Conservation (phyloP, 257 asterid genomes). For the Nicotiana knightiana region DNA sequence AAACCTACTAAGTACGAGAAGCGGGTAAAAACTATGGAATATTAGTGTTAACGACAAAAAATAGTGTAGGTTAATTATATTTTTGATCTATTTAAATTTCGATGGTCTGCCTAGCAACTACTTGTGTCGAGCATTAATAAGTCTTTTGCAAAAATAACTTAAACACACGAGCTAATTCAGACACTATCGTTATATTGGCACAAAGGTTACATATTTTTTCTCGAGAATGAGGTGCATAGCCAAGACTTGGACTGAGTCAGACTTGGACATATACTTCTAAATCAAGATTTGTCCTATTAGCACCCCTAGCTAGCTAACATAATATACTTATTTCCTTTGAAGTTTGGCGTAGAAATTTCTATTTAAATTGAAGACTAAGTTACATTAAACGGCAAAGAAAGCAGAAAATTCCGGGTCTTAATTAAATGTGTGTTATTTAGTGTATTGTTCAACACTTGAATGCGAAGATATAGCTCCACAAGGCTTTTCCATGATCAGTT, state of each 20-base stretch:
- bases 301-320: background rate
- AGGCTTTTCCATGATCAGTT: background rate
- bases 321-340: background rate
- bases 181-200: too few species aligned
- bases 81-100: too few species aligned
- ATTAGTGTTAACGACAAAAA: background rate
- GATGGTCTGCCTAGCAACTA: too few species aligned
- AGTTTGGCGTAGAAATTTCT: background rate
- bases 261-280: background rate
- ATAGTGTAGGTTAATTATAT: too few species aligned
- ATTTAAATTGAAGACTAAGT: background rate
- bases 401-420: background rate
- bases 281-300: background rate
- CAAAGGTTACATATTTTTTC: background rate
- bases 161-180: too few species aligned
- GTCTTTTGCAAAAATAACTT: too few species aligned
- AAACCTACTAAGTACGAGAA: background rate
- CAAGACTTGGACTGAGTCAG: background rate
- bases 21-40: background rate
- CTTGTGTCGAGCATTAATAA: too few species aligned
- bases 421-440: background rate
- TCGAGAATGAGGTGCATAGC: background rate
- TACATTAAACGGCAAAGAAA: background rate
- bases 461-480: background rate
- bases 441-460: background rate